Base-by-base conservation (phyloP, 208 protist species). In the Borovskyia barvae region DNA sequence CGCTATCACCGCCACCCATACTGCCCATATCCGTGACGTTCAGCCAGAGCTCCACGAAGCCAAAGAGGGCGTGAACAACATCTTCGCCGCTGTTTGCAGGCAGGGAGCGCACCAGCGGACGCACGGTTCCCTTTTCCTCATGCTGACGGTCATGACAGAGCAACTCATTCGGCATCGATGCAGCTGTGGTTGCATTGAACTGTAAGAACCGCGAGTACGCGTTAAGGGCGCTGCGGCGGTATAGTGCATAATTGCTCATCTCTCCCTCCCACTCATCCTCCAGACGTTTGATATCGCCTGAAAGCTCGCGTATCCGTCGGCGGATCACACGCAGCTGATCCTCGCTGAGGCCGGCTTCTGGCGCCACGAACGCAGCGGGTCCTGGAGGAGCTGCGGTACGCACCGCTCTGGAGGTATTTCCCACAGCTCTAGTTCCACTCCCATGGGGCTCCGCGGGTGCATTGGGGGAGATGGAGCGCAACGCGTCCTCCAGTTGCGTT, bases 11-110 rank as follows among this genome's bases (percentile, higher is more conserved):
- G 0, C 26, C 12, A 28, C 40, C 52, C n/a, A 25, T 15, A 30
- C n/a, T n/a, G 15, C 75, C 62, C n/a, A 57, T 35, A 5, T 68
- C 54, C 8, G 50, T 36, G 2, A 36, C 52, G 7, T 61, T 61
- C 15, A 82, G 51, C 88, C 88, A 94, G 2, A 94, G 59, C 51
- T 80, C 81, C 3, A 92, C 82, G 52, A 94, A 84, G 8, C 78
- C 75, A 43, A 88, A 94, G 9, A 86, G 72, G n/a, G 87, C 84
- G n/a, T 81, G 68, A n/a, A 87, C 17, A 14, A 73, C 66, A 41
- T 76, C 56, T 17, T 87, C 77, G 9, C 57, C 64, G 2, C 6
- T 39, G 24, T 56, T 42, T 7, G 41, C 36, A 2, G 56, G 59
- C 20, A 67, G 19, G 25, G 54, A 70, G n/a, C 7, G 22, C 20